These are phyloP conservation scores for Primulina huaijiensis DNA, from an alignment of 257 asterid genomes.

Conservation along the genomic window DNA sequence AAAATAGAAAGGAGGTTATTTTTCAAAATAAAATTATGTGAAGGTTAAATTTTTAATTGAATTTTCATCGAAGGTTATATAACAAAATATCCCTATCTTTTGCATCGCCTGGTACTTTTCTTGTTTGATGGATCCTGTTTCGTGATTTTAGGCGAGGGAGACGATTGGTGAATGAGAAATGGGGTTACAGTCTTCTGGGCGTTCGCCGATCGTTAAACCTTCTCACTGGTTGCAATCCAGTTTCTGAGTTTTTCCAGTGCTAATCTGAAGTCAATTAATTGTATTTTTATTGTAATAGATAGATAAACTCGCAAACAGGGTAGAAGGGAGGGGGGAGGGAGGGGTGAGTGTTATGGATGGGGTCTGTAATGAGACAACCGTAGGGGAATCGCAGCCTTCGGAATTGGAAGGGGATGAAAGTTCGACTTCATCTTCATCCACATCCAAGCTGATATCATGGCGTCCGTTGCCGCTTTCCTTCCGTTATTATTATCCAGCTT, in stretches of 20 bases:
- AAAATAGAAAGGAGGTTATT: too few species aligned
- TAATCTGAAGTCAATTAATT: slow-evolving; percentile 8
- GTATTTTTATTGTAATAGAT: background rate
- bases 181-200: slow-evolving; percentile 95
- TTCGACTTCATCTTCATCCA: slow-evolving; percentile 46
- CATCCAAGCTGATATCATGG: slow-evolving; percentile 53
- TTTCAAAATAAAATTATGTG: too few species aligned
- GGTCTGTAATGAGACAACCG: slow-evolving; percentile 37
- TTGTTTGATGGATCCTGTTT: slow-evolving; percentile 38
- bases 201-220: slow-evolving; percentile 41
- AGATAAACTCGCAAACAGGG: slow-evolving; percentile 9
- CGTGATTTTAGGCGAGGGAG: slow-evolving; percentile 25
- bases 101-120: slow-evolving; percentile 9
- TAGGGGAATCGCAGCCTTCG: slow-evolving; percentile 32
- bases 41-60: too few species aligned
- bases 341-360: slow-evolving; percentile 59
- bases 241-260: slow-evolving; percentile 27
- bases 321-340: slow-evolving; percentile 15
- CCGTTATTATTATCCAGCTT: slow-evolving; percentile 46
- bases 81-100: too few species aligned
- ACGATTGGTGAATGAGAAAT: slow-evolving; percentile 62
- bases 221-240: slow-evolving; percentile 29
- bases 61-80: too few species aligned
- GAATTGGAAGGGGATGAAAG: slow-evolving; percentile 36
- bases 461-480: slow-evolving; percentile 70